Evolutionary conservation across 352 stramenopile species (phyloP), one percentile per base, ranked within the genome.

Genomic region (Pythium grandisporangium): DNA sequence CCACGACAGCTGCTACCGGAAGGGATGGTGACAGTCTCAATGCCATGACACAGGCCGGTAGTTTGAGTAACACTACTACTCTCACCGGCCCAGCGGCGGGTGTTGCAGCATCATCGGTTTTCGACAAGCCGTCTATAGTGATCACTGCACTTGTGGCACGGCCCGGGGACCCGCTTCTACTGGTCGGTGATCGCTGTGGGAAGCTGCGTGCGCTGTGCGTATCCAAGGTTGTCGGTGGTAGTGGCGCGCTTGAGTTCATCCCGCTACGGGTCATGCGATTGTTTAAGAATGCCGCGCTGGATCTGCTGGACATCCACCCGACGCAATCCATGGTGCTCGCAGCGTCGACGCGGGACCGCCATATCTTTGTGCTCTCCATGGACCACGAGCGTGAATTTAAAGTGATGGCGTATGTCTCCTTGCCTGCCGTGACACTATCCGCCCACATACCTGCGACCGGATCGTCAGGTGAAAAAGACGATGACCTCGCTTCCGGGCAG

Each of bases 351-450:
- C 40, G 54, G 0, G 60, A 56, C 32, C 37, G 53, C 11, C 37
- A 39, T 0, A 55, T 87, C 3, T 84, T 84, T 30, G 32, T 88
- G 6, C 5, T 88, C 2, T 85, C 72, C 6, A 55, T 85, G 40
- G 77, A 88, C 12, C 72, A 84, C 37, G 73, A 88, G 35, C 72
- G 69, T 25, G 59, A 64, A n/a, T 91, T 91, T 30, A 54, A 47
- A 0, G 63, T 81, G 1, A 37, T 80, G n/a, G 74, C 70, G 0
- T 85, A 69, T 46, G 61, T 79, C 24, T 55, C 50, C 14, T 42
- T 88, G 19, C 53, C 47, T n/a, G n/a, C n/a, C n/a, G n/a, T n/a
- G n/a, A n/a, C n/a, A n/a, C n/a, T n/a, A n/a, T n/a, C n/a, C n/a
- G n/a, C n/a, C n/a, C n/a, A n/a, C n/a, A n/a, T n/a, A n/a, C n/a